Base-by-base conservation (phyloP, 305 asterid genomes). In the Fraxinus albicans region DNA sequence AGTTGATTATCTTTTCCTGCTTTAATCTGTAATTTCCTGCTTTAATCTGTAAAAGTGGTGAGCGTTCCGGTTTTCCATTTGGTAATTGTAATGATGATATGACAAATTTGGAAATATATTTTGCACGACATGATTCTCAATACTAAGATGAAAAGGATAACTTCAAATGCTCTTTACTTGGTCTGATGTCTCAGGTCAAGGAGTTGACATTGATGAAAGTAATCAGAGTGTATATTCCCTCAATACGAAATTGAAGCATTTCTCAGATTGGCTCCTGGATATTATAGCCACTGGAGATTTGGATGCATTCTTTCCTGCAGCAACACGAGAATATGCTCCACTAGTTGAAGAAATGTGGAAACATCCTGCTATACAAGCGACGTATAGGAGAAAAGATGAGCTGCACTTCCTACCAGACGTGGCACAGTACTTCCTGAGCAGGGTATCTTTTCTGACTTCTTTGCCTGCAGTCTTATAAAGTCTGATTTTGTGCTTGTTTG, bases 241-340 rank as follows among this genome's bases (percentile, higher is more conserved):
- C 50, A 93, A 91, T 85, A 97, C 93, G 29, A 90, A 91, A 91
- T 78, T 96, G 91, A 96, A 93, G 92, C 93, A 93, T 89, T 96
- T 96, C 85, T 96, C 99, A 0, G 95, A 96, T 78, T 96, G 99
- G 99, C 98, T 96, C 36, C 93, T 96, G 8, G 99, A 94, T 85
- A 96, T 96, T 86, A 93, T 96, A 85, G 98, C 99, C 60, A 96
- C 98, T 0, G 99, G 99, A 79, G 99, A 96, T 90, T 88, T 96
- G 90, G 99, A 96, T 86, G 94, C 98, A 21, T 96, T 96, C 83
- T 96, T 94, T 84, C 99, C 99, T 19, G 99, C 99, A 12, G 99
- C 98, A 60, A 94, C 99, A 0, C 98, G 99, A 38, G 99, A 96
- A 86, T 96, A 96, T 84, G 99, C 99, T 81, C 99, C 99, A 1